Base-by-base conservation (phyloP, 352 stramenopile genomes). In the Globisporangium middletonii region DNA sequence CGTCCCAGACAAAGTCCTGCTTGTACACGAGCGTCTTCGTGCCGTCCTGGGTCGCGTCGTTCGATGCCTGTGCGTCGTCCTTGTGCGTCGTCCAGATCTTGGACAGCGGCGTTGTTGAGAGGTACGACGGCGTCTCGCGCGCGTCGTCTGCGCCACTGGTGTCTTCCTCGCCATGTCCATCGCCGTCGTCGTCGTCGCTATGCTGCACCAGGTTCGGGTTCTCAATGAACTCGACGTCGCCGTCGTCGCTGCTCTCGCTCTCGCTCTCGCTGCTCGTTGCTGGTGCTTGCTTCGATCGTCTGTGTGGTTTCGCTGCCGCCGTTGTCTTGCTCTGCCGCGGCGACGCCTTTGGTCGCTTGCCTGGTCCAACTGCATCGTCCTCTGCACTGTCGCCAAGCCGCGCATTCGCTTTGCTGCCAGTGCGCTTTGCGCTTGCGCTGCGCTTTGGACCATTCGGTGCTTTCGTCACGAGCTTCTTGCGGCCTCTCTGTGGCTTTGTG, bases 1-100 rank as follows among this genome's bases (percentile, higher is more conserved):
- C 59, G 56, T 92, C 69, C 83, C 83, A 94, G 18, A 94, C 64
- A 38, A 92, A 79, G 55, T 85, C 77, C 55, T 87, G 73, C 49
- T 79, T 83, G 67, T 85, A 86, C n/a, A 63, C 70, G 35, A 78
- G 37, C 37, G 28, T 64, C 33, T 43, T 51, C 59, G 45, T 53
- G 41, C 3, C 51, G 50, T 55, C 63, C 62, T 3, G 18, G 19
- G 33, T 27, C 45, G 23, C 5, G 23, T 27, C 27, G 19, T 18
- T 47, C n/a, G 33, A 8, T 2, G 55, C 16, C 33, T 62, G 27
- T 47, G 60, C n/a, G 28, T 62, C 33, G 27, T 69, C 53, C 50
- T 57, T 16, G 52, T 67, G 63, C 26, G 65, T 72, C 15, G 76
- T 86, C 76, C 76, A 86, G 63, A 86, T 86, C 19, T 69, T 62